Base-by-base conservation (phyloP, 495 filamentous ascomycete species). In the Amphirosellinia nigrospora region DNA sequence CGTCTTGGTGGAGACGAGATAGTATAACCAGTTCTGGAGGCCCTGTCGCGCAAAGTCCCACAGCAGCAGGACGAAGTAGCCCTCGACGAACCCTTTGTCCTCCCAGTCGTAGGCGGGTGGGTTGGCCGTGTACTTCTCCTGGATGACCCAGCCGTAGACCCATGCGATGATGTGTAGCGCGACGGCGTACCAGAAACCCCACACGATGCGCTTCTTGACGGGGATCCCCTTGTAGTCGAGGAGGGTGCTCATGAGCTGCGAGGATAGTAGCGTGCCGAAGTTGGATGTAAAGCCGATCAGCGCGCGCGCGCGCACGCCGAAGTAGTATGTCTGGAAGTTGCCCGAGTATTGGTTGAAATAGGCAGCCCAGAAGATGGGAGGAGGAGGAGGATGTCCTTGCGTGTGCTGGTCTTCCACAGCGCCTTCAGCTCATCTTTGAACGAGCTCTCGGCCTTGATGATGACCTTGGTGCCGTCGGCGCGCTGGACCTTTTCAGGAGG, bases 251-350 rank as follows among this genome's bases (percentile, higher is more conserved):
- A 85, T 81, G 3, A 82, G 59, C 65, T 79, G 77, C 2, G 82
- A 77, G 10, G 76, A 73, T 6, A 78, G 30, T 6, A 77, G 46
- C 7, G 71, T 85, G 53, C 84, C 84, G 26, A 81, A 71, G 6
- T 83, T 86, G 1, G 80, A 80, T 6, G 81, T 81, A 30, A 87
- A 77, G 28, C 84, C 84, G 8, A 84, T 85, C 1, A 89, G 77
- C 0, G 86, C 83, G 8, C 87, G 80, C 1, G 85, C 79, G 0
- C 86, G 82, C 9, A 89, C 86, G 1, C 84, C 85, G 74, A 89
- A 89, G 72, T 89, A 89, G 61, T 85, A 85, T 21, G 86, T 85
- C 71, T 88, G 79, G 75, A 88, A 89, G 70, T 87, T 89, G n/a
- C 84, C 82, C 39, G 85, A 77, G 53, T 89, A 89, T 4, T 86